Evolutionary conservation across 2,329 filamentous ascomycete species (phyloP), one percentile per base, ranked within the genome.

Genomic region (Hymenoscyphus repandus): DNA sequence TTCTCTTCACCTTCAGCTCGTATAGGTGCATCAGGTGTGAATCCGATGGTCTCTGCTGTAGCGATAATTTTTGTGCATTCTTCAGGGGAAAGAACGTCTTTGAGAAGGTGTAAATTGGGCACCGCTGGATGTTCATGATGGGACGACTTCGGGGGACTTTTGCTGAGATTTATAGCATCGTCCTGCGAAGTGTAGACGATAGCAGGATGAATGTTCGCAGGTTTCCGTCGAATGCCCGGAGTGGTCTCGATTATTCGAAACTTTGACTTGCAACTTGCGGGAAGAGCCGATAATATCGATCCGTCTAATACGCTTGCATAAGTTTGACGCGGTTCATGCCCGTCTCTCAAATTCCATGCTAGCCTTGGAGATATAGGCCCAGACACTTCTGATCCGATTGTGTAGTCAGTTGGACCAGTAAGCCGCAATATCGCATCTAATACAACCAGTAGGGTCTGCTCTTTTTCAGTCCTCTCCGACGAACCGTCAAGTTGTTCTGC

Each of bases 61-160:
- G 81, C 78, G 17, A 88, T 80, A 49, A 88, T 86, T 11, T 79
- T 72, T 43, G 73, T 77, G 67, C 85, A 88, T 63, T 88, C 85
- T 1, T 72, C 70, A 0, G 75, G 68, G 0, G 80, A 78, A 1
- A 88, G 72, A 0, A 87, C 77, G 36, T 83, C 74, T 41, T 73
- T 76, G 11, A 83, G 73, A 0, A 88, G 68, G 5, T 77, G 74
- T 0, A 88, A 72, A 4, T 79, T 77, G 0, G 83, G 82, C 0
- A 88, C 82, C 0, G 73, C 68, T 0, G 84, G 82, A 51, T 88
- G 85, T 5, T 51, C 55, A 42, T 75, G 69, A 49, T 81, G 74
- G 47, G 77, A 75, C 30, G 72, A 73, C n/a, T 78, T 78, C 0
- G 71, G 57, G 0, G 77, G 74, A 0, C 65, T 62, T 2, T 70